A percentile compares a stretch with the other conserved stretches of the same genome.
phyloP scores from a whole-genome alignment of 805 yeast genomes.

The Blastobotrys terrestris region DNA sequence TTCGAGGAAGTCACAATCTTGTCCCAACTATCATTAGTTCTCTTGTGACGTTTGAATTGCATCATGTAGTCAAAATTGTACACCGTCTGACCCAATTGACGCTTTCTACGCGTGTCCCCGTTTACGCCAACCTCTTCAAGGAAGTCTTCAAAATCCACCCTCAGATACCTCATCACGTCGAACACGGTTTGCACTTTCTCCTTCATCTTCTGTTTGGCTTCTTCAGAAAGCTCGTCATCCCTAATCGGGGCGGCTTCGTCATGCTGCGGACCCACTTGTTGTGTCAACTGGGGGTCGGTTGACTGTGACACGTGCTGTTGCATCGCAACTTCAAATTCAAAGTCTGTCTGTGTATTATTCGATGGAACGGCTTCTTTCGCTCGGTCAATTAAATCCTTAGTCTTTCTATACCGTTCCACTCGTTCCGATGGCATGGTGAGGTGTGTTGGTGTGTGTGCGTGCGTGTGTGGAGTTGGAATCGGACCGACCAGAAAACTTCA shows the following conservation, averaged over 20 bases:
- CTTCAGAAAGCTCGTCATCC: not conserved
- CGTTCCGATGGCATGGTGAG: not conserved
- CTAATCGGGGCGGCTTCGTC: not conserved
- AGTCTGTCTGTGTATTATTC: not conserved
- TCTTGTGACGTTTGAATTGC: not conserved
- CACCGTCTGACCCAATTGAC: not conserved
- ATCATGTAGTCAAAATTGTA: not conserved
- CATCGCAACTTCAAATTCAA: not conserved
- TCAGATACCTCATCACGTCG: not conserved
- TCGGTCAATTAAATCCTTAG: not conserved
- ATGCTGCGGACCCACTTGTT: too few species aligned
- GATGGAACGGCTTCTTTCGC: not conserved
- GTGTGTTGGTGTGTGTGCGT: too few species aligned
- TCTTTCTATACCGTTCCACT: not conserved
- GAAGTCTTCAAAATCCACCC: not conserved
- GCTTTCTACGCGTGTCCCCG: not conserved
- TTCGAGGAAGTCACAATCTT: not conserved
- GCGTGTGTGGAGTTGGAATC: too few species aligned
- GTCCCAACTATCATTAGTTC: not conserved
- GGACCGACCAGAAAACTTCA: too few species aligned
- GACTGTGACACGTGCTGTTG: not conserved
- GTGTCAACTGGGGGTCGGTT: not conserved
- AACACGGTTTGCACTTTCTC: not conserved
- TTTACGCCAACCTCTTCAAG: not conserved
- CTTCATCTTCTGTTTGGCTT: not conserved